Base-by-base conservation (phyloP, 805 yeast genomes). In the Hanseniaspora lindneri region DNA sequence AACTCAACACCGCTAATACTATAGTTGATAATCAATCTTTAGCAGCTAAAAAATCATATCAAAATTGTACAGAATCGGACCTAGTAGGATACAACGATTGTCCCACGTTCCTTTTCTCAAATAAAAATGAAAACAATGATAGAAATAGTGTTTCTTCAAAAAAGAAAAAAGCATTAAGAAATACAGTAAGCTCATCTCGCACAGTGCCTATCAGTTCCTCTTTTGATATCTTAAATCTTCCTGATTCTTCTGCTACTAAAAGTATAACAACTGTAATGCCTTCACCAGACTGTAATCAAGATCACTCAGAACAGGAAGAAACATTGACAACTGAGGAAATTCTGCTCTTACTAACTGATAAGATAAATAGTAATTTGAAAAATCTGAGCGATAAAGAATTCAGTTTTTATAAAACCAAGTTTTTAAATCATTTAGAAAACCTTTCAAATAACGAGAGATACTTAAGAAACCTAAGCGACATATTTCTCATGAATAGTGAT, bases 71-170 rank as follows among this genome's bases (percentile, higher is more conserved):
- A 5, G 72, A 68, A 52, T 58, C 68, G 2, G 67, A 68, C 41
- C 64, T 69, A n/a, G 55, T 62, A 3, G 72, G 72, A 1, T 69
- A 68, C 50, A 69, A 69, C 52, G 73, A 69, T 54, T 68, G 72
- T 52, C 72, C 72, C 1, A 55, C 63, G 1, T 60, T 61, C 39
- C 39, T 64, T 24, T 60, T 58, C 43, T 56, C 56, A 23, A 52
- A 56, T 6, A 44, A 44, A 21, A 24, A 67, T 66, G 28, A 61
- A 61, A 61, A 14, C 9, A 21, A 35, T 13, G 39, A 21, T 7
- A 20, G 14, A 20, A 21, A n/a, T 13, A 16, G 16, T 9, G 11
- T 11, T 27, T 35, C 39, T 20, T 35, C 25, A n/a, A 37, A 51
- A 36, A 57, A 52, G 35, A 29, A 40, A 24, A 19, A 39, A 20